phyloP scores from a whole-genome alignment of 768 basidiomycete species.

The Dacryopinax spathularia region DNA sequence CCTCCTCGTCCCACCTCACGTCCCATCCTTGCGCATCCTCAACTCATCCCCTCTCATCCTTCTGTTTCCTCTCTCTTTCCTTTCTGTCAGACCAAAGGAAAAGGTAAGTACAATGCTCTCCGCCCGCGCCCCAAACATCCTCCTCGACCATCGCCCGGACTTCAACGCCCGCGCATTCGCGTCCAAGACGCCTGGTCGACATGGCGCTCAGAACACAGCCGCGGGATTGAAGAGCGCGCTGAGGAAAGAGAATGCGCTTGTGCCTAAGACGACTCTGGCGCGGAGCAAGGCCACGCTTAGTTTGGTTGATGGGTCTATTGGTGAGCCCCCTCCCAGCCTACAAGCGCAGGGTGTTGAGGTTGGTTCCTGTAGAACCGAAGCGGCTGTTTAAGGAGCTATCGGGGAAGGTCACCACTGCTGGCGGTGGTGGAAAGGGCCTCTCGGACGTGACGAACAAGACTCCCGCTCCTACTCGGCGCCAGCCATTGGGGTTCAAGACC shows the following conservation, averaged over 20 bases:
- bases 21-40: not conserved
- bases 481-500: not conserved
- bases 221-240: not conserved
- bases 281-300: not conserved
- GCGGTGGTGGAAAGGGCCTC: not conserved
- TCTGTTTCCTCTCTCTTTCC: not conserved
- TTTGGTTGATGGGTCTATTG: not conserved
- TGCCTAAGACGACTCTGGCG: not conserved
- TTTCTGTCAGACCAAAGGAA: not conserved
- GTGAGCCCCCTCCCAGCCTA: not conserved
- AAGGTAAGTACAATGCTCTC: not conserved
- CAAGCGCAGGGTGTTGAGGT: not conserved
- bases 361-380: not conserved
- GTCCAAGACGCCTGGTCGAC: not conserved
- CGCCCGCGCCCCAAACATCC: not conserved
- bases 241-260: not conserved
- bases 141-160: not conserved
- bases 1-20: too few relatives aligned
- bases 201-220: not conserved
- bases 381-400: not conserved
- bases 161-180: not conserved
- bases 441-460: constrained; percentile 1
- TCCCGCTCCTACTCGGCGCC: not conserved
- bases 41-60: not conserved
- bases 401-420: not conserved